Base-by-base conservation (phyloP, 2,329 filamentous ascomycete genomes). In the Pyrenophora teres region DNA sequence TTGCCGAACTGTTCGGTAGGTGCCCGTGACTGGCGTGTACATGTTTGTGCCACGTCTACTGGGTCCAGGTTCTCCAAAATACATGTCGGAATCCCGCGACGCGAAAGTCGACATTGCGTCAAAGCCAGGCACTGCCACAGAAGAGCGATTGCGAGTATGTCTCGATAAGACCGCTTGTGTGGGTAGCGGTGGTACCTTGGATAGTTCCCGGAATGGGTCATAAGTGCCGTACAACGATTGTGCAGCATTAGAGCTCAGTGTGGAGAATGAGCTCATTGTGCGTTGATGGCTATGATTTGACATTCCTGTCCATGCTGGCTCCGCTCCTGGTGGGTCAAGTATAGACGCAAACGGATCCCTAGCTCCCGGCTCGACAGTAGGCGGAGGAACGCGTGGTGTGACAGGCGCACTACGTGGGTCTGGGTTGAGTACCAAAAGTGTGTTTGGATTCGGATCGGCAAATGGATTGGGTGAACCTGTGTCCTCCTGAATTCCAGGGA, bases 21-120 rank as follows among this genome's bases (percentile, higher is more conserved):
- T 52, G 7, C 56, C 57, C 18, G 47, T 33, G 1, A 33, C 55
- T 9, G 57, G 59, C 13, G 58, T 60, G 42, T 67, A 65, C 51
- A 65, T 53, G 40, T 63, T 59, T 6, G 70, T 73, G 12, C 44
- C 56, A 30, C 68, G 70, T 15, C 69, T 60, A 40, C 65, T 71
- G 21, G 69, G 69, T 25, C 69, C 70, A n/a, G 70, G 70, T 44
- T 71, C 71, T 13, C 70, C 70, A 40, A 69, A 72, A 43, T 64
- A 64, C 6, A 56, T 48, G 38, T 64, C 52, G 4, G 67, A 68
- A 8, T 68, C 64, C 8, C 69, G 66, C 27, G 65, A 62, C 6
- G 60, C 47, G 16, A 55, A 59, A 10, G 51, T 62, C 0, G 62
- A 63, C 7, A 57, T 68, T 2, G 63, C 51, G 40, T 69, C 63